A percentile compares a stretch with the other conserved stretches of the same genome.
Conservation (phyloP, 2,329 filamentous ascomycete species). For the Gaeumannomyces sp. region DNA sequence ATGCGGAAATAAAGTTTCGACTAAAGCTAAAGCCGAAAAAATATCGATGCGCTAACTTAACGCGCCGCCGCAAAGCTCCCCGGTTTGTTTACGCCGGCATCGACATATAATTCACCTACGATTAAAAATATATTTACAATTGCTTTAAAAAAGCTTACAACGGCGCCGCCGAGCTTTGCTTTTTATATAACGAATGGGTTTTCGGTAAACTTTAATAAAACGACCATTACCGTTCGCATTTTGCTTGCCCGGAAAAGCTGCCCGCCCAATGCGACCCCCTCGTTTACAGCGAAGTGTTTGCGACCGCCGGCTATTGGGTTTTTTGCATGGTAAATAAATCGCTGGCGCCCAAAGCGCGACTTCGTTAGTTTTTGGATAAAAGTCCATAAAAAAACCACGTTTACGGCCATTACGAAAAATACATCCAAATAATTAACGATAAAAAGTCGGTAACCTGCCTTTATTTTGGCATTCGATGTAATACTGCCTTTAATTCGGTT, state of each 20-base stretch:
- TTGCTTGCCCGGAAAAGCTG: background rate
- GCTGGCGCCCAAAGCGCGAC: constrained; percentile 3
- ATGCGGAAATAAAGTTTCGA: constrained; percentile 7
- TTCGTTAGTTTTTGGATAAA: constrained; percentile 8
- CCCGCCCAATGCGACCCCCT: background rate
- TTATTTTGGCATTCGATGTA: constrained; percentile 5
- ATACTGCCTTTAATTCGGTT: constrained; percentile 2
- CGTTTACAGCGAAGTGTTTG: too few species aligned
- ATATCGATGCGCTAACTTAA: background rate
- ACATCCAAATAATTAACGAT: background rate
- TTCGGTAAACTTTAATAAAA: background rate
- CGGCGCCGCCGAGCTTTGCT: constrained; percentile 1
- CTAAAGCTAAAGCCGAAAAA: constrained; percentile 7
- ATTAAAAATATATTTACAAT: background rate
- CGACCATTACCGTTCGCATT: background rate
- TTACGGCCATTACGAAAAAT: constrained; percentile 3
- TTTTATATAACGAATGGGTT: constrained; percentile 5
- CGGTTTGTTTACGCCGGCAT: too few species aligned
- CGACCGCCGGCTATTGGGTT: too few species aligned
- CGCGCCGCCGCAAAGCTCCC: background rate
- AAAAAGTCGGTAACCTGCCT: constrained; percentile 2
- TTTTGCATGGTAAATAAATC: background rate
- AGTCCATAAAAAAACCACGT: constrained; percentile 7
- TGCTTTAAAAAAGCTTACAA: background rate
- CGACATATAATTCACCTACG: too few species aligned